Base-by-base conservation (phyloP, 1,284 basidiomycete species). In the Rhodotorula sp. region DNA sequence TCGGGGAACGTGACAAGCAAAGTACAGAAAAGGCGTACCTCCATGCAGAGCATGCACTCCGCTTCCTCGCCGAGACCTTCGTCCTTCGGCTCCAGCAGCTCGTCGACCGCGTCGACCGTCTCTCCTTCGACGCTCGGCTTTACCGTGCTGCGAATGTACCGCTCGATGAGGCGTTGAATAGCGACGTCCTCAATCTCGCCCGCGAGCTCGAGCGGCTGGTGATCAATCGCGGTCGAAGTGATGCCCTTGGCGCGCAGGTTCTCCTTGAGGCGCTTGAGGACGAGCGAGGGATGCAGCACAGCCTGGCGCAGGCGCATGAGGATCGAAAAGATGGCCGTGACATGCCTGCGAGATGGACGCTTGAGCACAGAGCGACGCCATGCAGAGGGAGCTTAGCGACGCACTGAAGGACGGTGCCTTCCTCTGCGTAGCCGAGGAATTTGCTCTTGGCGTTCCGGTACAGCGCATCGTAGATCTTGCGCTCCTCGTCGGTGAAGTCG, bases 291-390 rank as follows among this genome's bases (percentile, higher is more conserved):
- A 74, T 83, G 82, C 50, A 82, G 80, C 12, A 83, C 82, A 16
- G 81, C 82, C 73, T 83, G 82, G 17, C 82, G 78, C 5, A 83
- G 75, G 19, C 82, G 78, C 78, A 82, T 83, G 48, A 83, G 78
- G 50, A 83, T 81, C 9, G 81, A 78, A 67, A 83, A 82, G 64
- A 83, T 82, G 25, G 81, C 78, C 48, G 79, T 80, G 61, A 82
- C 80, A 72, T 83, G 80, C 25, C 74, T 73, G 58, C 13, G 57
- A 44, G 8, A 34, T 14, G 21, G 10, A 4, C 9, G 53, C 10
- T 10, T 34, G 19, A 34, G 21, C 4, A 42, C 50, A 8, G 41
- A 23, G 23, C 8, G 34, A 17, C 3, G 1, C 1, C 1, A 0
- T 7, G 13, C 27, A 7, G n/a, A 25, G 9, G 13, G 21, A 56